These are phyloP conservation scores for Mycotypha africana DNA, from an alignment of 371 early-diverging fungal genomes.

Conservation along the genomic window DNA sequence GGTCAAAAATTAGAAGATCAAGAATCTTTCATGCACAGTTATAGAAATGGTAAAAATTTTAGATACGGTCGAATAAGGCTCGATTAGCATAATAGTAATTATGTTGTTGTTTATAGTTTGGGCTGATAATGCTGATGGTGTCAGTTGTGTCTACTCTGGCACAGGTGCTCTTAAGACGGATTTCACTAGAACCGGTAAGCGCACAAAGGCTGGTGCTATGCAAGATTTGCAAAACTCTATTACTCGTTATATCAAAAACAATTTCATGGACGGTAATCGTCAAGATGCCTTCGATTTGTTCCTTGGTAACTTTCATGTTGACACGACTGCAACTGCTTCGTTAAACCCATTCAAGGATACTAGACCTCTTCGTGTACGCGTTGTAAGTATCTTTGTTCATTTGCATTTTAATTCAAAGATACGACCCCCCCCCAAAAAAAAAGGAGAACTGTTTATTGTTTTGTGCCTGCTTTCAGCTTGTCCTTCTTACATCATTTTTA, in stretches of 20 bases:
- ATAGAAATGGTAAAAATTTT: conserved; percentile 35
- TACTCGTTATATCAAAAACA: conserved; percentile 86
- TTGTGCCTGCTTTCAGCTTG: too few relatives aligned
- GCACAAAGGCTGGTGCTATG: conserved; percentile 80
- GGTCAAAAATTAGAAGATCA: conserved; percentile 58
- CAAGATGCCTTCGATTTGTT: conserved; percentile 88
- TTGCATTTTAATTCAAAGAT: too few relatives aligned
- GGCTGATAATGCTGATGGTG: conserved; percentile 99
- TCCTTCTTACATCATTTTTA: too few relatives aligned
- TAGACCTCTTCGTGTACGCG: conserved; percentile 43
- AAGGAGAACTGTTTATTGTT: too few relatives aligned
- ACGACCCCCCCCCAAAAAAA: too few relatives aligned
- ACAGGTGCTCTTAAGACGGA: conserved; percentile 98
- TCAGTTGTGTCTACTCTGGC: conserved; percentile 95
- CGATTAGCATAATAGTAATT: background rate
- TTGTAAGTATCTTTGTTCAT: conserved; percentile 21
- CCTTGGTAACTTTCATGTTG: conserved; percentile 63
- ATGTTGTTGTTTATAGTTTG: conserved; percentile 58
- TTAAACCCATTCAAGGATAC: conserved; percentile 23
- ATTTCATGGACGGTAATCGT: conserved; percentile 87
- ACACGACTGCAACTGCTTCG: conserved; percentile 7
- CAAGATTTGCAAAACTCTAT: conserved; percentile 80
- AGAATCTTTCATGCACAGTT: conserved; percentile 29
- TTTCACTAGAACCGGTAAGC: conserved; percentile 90
- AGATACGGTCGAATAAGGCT: background rate